Base-by-base conservation (phyloP, 306 rosid species). In the Castanea sativa region DNA sequence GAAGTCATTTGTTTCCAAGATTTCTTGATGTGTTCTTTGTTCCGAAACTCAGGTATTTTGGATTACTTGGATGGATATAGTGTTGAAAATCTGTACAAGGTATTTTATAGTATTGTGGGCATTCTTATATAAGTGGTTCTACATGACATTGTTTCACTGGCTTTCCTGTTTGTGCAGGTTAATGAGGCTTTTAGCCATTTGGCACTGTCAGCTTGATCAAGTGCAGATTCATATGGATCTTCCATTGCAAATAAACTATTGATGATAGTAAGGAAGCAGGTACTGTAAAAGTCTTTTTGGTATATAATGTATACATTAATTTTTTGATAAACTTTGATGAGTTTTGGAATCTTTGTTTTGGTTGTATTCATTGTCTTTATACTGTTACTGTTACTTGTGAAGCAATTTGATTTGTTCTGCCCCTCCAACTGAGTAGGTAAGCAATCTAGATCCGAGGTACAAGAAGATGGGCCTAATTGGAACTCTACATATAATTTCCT, bases 401-500 rank as follows among this genome's bases (percentile, higher is more conserved):
- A 27, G 57, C 25, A 11, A 45, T 45, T 45, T 45, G 21, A 74
- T 56, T 18, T 60, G 32, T 83, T 79, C 68, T 35, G 53, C 32
- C 30, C 19, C 55, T 71, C 41, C 65, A 49, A 45, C 14, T 45
- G 52, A 3, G 25, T 71, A 80, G 87, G 77, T 84, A 33, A 57
- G 82, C 76, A 84, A 77, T 52, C 76, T 80, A 73, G 87, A 84
- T 33, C 72, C 73, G 63, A 84, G 80, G 71, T 84, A 73, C 77
- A 84, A 80, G 76, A 80, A 77, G 74, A 84, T 84, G 84, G 82
- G 87, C 76, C 79, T 84, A 25, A 76, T 77, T n/a, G 87, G 87
- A 58, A 81, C 82, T 63, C 82, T 84, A 23, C 80, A 77, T 80
- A 77, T 84, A 56, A 85, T 77, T 49, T 84, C 85, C 30, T 69